Conservation (phyloP, 495 filamentous ascomycete species). For the Podospora pseudocomata region DNA sequence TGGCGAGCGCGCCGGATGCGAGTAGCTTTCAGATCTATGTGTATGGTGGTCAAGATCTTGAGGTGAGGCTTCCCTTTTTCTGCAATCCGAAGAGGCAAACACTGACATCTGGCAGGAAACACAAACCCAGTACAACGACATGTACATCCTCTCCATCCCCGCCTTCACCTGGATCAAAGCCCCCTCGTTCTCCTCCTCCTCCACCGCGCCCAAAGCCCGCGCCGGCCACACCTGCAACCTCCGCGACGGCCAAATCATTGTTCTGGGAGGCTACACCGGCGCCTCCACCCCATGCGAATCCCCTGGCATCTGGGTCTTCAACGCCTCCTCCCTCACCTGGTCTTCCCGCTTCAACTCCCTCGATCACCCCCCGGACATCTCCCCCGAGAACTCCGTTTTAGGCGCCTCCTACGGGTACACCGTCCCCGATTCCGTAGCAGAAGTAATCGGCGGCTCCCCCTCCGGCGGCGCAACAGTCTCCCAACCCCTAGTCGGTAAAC, state of each 20-base stretch:
- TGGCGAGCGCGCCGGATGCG: constrained; percentile 66
- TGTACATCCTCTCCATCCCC: constrained; percentile 76
- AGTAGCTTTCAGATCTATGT: constrained; percentile 71
- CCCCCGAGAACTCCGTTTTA: constrained; percentile 47
- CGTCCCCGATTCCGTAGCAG: constrained; percentile 59
- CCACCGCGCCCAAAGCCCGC: constrained; percentile 45
- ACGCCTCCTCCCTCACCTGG: constrained; percentile 60
- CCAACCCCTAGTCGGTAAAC: constrained; percentile 55
- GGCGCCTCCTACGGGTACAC: constrained; percentile 59
- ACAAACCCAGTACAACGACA: constrained; percentile 65
- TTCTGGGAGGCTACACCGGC: constrained; percentile 68
- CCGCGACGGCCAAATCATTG: constrained; percentile 66
- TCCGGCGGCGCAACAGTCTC: constrained; percentile 65
- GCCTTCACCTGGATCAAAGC: constrained; percentile 71
- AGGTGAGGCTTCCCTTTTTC: constrained; percentile 25
- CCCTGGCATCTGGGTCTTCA: constrained; percentile 68
- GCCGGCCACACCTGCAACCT: constrained; percentile 68
- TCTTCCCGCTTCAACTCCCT: constrained; percentile 53
- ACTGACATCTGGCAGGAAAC: constrained; percentile 16
- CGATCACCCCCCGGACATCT: constrained; percentile 31
- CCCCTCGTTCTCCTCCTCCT: constrained; percentile 50
- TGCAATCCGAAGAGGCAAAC: not conserved
- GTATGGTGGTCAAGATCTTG: constrained; percentile 70
- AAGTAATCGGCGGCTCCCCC: constrained; percentile 58
- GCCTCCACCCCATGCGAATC: constrained; percentile 59